Percentiles rank a stretch among this genome's conserved stretches.
Conservation (phyloP, 306 rosid species). For the Carpinus viminea region DNA sequence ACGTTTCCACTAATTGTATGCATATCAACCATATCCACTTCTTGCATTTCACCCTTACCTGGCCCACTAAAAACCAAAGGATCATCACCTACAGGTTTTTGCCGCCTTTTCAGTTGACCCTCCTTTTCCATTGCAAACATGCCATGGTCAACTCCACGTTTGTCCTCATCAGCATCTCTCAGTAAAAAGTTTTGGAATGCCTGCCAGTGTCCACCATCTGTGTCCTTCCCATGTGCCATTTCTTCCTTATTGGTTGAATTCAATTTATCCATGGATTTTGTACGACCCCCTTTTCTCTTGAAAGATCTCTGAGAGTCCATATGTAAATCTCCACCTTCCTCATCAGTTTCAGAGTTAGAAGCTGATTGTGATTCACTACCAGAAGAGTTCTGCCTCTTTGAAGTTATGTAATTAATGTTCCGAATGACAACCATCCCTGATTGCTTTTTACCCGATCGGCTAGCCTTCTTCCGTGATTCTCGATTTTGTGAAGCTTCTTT, state of each 20-base stretch:
- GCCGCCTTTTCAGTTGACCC: slow-evolving; percentile 46
- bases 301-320: slow-evolving; percentile 48
- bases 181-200: slow-evolving; percentile 89
- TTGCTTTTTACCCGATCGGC: slow-evolving; percentile 65
- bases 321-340: slow-evolving; percentile 48
- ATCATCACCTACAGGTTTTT: slow-evolving; percentile 52
- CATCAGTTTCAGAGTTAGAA: slow-evolving; percentile 63
- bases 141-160: slow-evolving; percentile 58
- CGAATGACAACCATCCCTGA: slow-evolving; percentile 84
- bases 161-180: slow-evolving; percentile 82
- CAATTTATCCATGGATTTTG: slow-evolving; percentile 47
- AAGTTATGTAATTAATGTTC: slow-evolving; percentile 84
- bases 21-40: slow-evolving; percentile 45
- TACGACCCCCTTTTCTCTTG: slow-evolving; percentile 47
- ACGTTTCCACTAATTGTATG: slow-evolving; percentile 53
- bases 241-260: slow-evolving; percentile 50
- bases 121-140: slow-evolving; percentile 58
- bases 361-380: slow-evolving; percentile 64
- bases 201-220: slow-evolving; percentile 80
- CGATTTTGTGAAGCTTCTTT: slow-evolving; percentile 52
- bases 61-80: slow-evolving; percentile 60
- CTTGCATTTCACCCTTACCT: slow-evolving; percentile 51
- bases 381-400: slow-evolving; percentile 62
- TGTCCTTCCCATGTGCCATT: slow-evolving; percentile 45
- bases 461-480: slow-evolving; percentile 56